Percentiles rank a stretch among this genome's conserved stretches.
These are phyloP conservation scores for Pseudogymnoascus sp. DNA, from an alignment of 2,329 filamentous ascomycete genomes.

Conservation along the genomic window DNA sequence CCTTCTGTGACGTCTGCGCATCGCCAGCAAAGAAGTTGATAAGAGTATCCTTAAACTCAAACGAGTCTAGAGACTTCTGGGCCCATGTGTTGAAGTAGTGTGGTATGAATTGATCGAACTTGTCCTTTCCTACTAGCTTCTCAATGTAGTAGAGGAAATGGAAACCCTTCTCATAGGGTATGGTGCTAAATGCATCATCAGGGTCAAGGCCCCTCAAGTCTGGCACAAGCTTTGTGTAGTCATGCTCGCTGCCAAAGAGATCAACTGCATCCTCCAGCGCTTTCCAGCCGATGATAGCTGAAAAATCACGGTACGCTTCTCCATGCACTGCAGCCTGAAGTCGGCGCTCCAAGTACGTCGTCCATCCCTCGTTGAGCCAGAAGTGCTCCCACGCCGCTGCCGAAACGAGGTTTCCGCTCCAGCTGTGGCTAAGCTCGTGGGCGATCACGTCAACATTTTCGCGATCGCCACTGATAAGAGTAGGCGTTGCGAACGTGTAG, in stretches of 20 bases:
- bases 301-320: conserved; percentile 82
- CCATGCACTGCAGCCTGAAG: conserved; percentile 72
- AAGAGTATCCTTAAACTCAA: conserved; percentile 86
- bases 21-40: conserved; percentile 76
- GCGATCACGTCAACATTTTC: conserved; percentile 96
- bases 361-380: conserved; percentile 79
- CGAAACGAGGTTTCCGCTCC: conserved; percentile 81
- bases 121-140: conserved; percentile 70
- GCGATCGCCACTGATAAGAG: conserved; percentile 81
- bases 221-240: conserved; percentile 81
- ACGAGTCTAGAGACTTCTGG: conserved; percentile 81
- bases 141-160: conserved; percentile 90
- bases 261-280: conserved; percentile 67
- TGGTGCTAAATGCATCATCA: conserved; percentile 85
- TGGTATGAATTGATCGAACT: conserved; percentile 92
- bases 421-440: conserved; percentile 69
- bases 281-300: conserved; percentile 94
- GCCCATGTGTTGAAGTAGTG: conserved; percentile 86
- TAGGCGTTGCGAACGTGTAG: conserved; percentile 91
- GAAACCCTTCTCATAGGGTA: conserved; percentile 96
- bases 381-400: conserved; percentile 77
- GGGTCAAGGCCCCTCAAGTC: conserved; percentile 86
- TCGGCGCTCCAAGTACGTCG: conserved; percentile 84
- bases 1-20: conserved; percentile 49
- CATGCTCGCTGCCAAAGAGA: conserved; percentile 69